Percentiles rank a stretch among this genome's conserved stretches.
Conservation (phyloP, 129 eudicot genomes). For the Heracleum sosnowskyi region DNA sequence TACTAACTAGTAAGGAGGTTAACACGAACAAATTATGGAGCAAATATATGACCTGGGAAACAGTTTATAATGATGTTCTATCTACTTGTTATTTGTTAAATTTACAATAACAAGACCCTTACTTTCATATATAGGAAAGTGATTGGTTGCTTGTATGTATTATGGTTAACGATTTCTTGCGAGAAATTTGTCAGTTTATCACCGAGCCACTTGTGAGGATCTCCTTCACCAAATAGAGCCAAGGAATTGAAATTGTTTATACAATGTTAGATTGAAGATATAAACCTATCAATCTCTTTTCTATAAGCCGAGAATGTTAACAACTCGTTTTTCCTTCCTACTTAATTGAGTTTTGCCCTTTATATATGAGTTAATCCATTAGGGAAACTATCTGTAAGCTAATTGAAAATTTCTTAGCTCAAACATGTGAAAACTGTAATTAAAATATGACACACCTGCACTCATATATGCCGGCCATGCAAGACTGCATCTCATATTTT, state of each 20-base stretch:
- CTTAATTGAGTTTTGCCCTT: background rate
- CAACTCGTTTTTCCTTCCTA: background rate
- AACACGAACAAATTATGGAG: background rate
- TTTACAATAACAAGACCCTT: background rate
- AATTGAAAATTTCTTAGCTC: background rate
- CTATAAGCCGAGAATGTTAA: background rate
- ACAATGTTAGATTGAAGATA: background rate
- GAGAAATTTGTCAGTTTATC: background rate
- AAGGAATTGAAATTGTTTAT: background rate
- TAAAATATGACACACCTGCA: background rate
- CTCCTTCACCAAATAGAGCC: background rate
- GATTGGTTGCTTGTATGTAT: background rate
- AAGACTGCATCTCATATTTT: background rate
- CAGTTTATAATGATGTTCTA: background rate
- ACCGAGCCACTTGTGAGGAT: background rate
- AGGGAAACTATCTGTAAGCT: background rate
- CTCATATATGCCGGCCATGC: background rate
- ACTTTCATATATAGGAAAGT: background rate
- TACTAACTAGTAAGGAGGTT: background rate
- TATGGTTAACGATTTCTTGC: background rate
- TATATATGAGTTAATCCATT: background rate
- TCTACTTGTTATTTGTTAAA: background rate
- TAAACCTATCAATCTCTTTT: background rate
- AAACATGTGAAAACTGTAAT: background rate
- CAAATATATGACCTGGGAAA: background rate